Evolutionary conservation across 129 eudicot genomes (phyloP), one percentile per base, ranked within the genome.

Genomic region (Chrysanthemum makinoi): DNA sequence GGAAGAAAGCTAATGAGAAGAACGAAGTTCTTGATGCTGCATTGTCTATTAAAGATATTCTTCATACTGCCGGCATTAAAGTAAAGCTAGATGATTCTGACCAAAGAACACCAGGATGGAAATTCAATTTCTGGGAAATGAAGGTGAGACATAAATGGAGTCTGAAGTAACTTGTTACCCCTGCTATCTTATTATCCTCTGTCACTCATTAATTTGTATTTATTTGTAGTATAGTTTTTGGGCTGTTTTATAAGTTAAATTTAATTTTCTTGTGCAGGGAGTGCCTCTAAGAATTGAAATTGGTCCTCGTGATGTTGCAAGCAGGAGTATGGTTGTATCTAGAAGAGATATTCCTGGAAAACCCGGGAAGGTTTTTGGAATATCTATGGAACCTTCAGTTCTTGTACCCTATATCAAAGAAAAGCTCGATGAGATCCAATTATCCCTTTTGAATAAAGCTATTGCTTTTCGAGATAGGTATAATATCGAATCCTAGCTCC

Each of bases 91-190:
- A 95, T 65, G 97, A 90, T 70, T 83, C 97, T 57, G 99, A 95
- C 72, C 97, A 90, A 81, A 88, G 88, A 81, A 95, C 97, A 30
- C 97, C 97, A 24, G 99, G 99, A 26, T 94, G 96, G 98, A 94
- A 89, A 72, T 94, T 83, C 71, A 94, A 90, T 59, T 94, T 87
- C 75, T 94, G 97, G 96, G 99, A 94, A 80, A 94, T 94, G 97
- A 95, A 95, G 97, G 99, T 95, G 54, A 69, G 81, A 71, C 16
- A 13, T 52, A 63, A 17, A 43, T 10, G 60, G 55, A 44, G 58
- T 17, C 17, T 63, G 20, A 70, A 67, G 68, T 20, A 35, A 39
- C 26, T 52, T 73, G 39, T 30, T 61, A 14, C 20, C 28, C 14
- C 2, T 0, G 20, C 18, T 9, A 69, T 69, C 10, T 69, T 55